Conservation (phyloP, 2,329 filamentous ascomycete genomes). For the Fusarium multiceps region DNA sequence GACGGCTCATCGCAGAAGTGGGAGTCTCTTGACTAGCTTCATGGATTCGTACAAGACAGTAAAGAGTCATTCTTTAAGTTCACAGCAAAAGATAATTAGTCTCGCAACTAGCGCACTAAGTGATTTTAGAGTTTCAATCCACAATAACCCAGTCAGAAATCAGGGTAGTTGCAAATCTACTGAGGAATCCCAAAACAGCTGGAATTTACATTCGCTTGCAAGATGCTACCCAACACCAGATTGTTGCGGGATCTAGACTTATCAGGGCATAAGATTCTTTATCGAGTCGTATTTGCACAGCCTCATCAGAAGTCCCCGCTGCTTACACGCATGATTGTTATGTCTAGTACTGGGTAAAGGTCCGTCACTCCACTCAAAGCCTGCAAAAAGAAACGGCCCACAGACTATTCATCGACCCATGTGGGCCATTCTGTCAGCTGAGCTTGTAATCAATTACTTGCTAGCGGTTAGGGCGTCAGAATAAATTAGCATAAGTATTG, state of each 20-base stretch:
- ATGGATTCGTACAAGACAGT: too few species aligned
- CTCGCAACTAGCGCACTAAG: too few species aligned
- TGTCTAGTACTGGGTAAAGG: not conserved
- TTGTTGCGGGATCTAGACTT: not conserved
- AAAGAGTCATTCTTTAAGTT: too few species aligned
- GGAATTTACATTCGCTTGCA: too few species aligned
- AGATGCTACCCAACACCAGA: too few species aligned
- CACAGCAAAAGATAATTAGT: too few species aligned
- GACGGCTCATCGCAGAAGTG: accelerated
- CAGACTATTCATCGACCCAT: accelerated
- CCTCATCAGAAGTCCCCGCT: not conserved
- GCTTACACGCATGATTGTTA: not conserved
- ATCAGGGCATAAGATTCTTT: not conserved
- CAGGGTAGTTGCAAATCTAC: too few species aligned
- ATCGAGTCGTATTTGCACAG: not conserved
- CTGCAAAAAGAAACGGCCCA: not conserved
- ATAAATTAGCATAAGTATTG: not conserved
- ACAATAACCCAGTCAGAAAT: too few species aligned
- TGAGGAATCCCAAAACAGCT: too few species aligned
- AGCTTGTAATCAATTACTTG: not conserved
- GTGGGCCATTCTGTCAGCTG: not conserved
- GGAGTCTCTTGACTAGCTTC: not conserved
- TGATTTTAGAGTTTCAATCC: too few species aligned
- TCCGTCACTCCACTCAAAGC: not conserved
- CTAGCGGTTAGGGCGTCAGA: not conserved